Conservation (phyloP, 345 rosid species). For the Eucalyptus rudis region DNA sequence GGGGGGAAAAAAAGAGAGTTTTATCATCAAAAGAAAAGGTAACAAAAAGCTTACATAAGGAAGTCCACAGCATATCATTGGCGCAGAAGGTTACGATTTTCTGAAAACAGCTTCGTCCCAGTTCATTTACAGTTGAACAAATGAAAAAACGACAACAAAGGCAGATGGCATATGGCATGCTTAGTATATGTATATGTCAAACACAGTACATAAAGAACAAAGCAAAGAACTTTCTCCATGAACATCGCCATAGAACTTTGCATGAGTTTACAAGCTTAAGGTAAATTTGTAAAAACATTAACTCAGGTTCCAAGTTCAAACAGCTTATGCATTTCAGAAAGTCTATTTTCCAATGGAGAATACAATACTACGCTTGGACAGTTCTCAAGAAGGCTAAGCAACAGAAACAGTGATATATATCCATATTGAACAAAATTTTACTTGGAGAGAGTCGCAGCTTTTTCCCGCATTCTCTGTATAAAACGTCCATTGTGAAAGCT, state of each 20-base stretch:
- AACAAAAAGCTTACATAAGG: neutral
- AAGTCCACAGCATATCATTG: neutral
- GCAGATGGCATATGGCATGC: neutral
- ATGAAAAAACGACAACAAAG: neutral
- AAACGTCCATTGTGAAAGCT: slow-evolving; percentile 57
- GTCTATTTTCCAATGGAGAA: neutral
- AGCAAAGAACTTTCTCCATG: neutral
- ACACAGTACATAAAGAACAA: neutral
- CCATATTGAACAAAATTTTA: neutral
- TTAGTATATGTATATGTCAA: neutral
- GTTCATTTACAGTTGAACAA: neutral
- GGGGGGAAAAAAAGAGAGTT: neutral
- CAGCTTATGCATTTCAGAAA: neutral
- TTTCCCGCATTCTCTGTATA: slow-evolving; percentile 39
- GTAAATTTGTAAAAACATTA: neutral
- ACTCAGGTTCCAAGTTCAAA: neutral
- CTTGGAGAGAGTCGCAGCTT: slow-evolving; percentile 37
- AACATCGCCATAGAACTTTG: neutral
- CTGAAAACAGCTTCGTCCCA: neutral
- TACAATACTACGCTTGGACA: neutral
- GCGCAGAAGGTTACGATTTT: neutral
- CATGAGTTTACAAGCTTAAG: neutral
- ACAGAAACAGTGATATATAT: neutral
- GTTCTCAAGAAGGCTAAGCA: neutral
- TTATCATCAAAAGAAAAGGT: neutral